Evolutionary conservation across 2,329 filamentous ascomycete genomes (phyloP).

Genomic region (Bipolaris cookei): DNA sequence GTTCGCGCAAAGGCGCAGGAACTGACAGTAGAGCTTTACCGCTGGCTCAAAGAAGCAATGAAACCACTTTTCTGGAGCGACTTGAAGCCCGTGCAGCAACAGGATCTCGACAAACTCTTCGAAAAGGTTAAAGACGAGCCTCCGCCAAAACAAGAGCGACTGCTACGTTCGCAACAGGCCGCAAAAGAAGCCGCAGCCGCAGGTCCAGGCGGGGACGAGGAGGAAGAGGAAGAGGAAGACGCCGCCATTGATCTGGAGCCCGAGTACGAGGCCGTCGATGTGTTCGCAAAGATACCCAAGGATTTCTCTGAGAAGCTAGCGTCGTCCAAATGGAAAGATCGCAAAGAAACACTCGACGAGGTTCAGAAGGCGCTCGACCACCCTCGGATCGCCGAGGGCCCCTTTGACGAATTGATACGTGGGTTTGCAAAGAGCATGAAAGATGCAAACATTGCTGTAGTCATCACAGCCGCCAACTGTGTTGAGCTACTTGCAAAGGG

Average conservation of each 20-base stretch:
- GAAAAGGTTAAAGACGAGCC: constrained; percentile 90
- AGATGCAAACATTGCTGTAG: constrained; percentile 94
- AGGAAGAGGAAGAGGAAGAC: constrained; percentile 61
- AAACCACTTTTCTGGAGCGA: constrained; percentile 98
- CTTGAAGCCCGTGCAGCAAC: constrained; percentile 92
- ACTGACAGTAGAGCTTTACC: constrained; percentile 90
- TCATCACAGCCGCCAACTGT: constrained; percentile 90
- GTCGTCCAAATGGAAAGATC: constrained; percentile 97
- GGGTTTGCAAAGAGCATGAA: constrained; percentile 97
- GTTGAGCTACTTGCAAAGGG: constrained; percentile 89
- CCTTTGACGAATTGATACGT: constrained; percentile 83
- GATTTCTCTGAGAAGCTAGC: constrained; percentile 83
- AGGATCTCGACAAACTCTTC: constrained; percentile 90
- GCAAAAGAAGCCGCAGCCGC: constrained; percentile 74
- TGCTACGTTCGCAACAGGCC: constrained; percentile 88
- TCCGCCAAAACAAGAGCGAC: constrained; percentile 84
- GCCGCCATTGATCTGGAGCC: constrained; percentile 73
- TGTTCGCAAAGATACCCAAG: constrained; percentile 78
- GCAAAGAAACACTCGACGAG: constrained; percentile 90
- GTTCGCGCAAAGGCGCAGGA: constrained; percentile 92
- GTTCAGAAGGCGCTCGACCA: constrained; percentile 79
- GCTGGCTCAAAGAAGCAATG: constrained; percentile 97
- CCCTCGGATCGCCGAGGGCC: constrained; percentile 88
- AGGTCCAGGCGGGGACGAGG: constrained; percentile 61
- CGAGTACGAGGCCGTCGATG: constrained; percentile 80